These are phyloP conservation scores for Panaeolus cyanescens DNA, from an alignment of 768 basidiomycete species.

Conservation along the genomic window DNA sequence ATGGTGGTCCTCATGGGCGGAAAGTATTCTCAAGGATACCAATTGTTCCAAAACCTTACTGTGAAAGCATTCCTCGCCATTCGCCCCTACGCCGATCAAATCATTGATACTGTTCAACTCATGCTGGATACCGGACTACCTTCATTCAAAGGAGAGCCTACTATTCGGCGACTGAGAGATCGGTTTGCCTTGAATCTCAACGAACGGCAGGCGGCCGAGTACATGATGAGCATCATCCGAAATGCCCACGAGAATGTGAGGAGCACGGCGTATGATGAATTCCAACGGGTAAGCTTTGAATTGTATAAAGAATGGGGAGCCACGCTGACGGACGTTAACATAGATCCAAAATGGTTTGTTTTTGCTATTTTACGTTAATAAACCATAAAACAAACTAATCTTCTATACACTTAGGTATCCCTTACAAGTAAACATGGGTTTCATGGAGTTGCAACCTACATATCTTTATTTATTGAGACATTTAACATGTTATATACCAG, in stretches of 20 bases:
- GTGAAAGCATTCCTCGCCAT: slow-evolving; percentile 97
- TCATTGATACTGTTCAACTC: slow-evolving; percentile 84
- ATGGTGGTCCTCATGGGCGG: slow-evolving; percentile 99
- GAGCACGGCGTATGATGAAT: slow-evolving; percentile 94
- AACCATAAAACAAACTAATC: background rate
- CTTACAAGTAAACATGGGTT: slow-evolving; percentile 35
- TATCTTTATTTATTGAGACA: too few species aligned
- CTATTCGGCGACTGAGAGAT: slow-evolving; percentile 84
- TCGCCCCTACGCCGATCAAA: slow-evolving; percentile 90
- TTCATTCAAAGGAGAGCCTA: slow-evolving; percentile 94
- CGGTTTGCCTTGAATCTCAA: slow-evolving; percentile 82
- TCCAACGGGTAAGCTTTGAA: slow-evolving; percentile 70
- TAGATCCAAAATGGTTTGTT: slow-evolving; percentile 43
- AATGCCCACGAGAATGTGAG: slow-evolving; percentile 96
- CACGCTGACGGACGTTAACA: slow-evolving; percentile 1
- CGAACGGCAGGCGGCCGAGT: slow-evolving; percentile 92
- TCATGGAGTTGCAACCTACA: too few species aligned
- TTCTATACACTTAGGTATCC: slow-evolving; percentile 35
- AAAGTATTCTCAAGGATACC: slow-evolving; percentile 90
- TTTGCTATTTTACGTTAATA: slow-evolving; percentile 18
- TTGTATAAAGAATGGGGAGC: background rate
- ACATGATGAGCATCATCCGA: slow-evolving; percentile 84
- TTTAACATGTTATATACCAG: too few species aligned
- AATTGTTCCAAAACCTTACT: slow-evolving; percentile 89
- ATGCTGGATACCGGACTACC: slow-evolving; percentile 97